phyloP scores from a whole-genome alignment of 805 yeast genomes.

The Schwanniomyces occidentalis region DNA sequence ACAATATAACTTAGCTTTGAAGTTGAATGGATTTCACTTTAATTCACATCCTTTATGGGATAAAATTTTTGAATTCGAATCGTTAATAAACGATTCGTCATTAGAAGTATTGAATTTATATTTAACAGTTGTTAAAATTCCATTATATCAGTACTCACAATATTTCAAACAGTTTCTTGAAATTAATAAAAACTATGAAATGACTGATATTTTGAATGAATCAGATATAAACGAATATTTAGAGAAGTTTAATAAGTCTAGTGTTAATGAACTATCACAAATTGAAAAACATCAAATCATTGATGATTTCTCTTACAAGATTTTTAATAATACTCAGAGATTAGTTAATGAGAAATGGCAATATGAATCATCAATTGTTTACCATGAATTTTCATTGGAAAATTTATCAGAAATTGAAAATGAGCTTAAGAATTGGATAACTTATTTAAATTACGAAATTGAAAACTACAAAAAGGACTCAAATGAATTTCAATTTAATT shows the following conservation, averaged over 20 bases:
- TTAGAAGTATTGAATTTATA: slow-evolving; percentile 42
- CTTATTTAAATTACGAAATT: slow-evolving; percentile 60
- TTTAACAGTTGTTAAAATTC: slow-evolving; percentile 51
- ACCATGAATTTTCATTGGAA: slow-evolving; percentile 55
- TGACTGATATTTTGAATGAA: slow-evolving; percentile 25
- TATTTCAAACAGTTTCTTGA: slow-evolving; percentile 57
- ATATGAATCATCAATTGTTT: slow-evolving; percentile 64
- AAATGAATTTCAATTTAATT: slow-evolving; percentile 14
- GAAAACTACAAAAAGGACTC: slow-evolving; percentile 15
- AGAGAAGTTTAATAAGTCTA: slow-evolving; percentile 20
- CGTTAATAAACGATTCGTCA: slow-evolving; percentile 31
- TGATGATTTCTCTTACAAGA: slow-evolving; percentile 43
- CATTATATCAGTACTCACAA: slow-evolving; percentile 83
- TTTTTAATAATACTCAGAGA: slow-evolving; percentile 48
- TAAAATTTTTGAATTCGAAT: slow-evolving; percentile 62
- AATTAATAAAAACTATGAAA: slow-evolving; percentile 31
- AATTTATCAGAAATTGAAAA: slow-evolving; percentile 31
- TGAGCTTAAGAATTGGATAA: slow-evolving; percentile 57
- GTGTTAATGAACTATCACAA: slow-evolving; percentile 26
- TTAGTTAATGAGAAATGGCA: slow-evolving; percentile 66
- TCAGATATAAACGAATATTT: slow-evolving; percentile 19
- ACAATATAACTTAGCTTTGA: slow-evolving; percentile 50
- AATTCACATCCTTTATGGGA: slow-evolving; percentile 85
- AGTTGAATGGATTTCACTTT: slow-evolving; percentile 66
- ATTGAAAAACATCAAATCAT: slow-evolving; percentile 42